Evolutionary conservation across 2,329 filamentous ascomycete species (phyloP), one percentile per base, ranked within the genome.

Genomic region (Aspergillus caelatus): DNA sequence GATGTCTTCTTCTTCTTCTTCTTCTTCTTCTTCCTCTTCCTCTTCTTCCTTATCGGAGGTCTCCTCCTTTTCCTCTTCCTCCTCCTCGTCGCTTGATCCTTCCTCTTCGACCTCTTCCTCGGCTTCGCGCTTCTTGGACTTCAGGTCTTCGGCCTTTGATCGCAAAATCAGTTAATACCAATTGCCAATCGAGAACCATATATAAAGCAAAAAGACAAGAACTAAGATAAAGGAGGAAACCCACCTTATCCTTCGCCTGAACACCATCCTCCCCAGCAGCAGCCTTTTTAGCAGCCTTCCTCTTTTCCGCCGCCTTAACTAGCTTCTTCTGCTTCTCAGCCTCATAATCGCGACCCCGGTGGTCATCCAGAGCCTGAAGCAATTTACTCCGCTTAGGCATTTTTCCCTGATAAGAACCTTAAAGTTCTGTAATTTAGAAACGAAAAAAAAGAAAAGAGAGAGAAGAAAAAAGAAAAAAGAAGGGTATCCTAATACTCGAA

Each of bases 261-360:
- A 11, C 30, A 45, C 61, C 63, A 46, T 65, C 62, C 30, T 67
- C 64, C 36, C 62, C 67, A 32, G 61, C 48, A 52, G 65, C 53
- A 56, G 62, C 55, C 64, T 68, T 69, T 65, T 78, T 79, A 61
- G 72, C 63, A 59, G 69, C 70, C 69, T 82, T 83, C 64, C 70
- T 78, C 69, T 83, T 83, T 67, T 81, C 79, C n/a, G 75, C 80
- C 60, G 78, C 74, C 81, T 74, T 84, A 65, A 76, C 79, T 72
- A 89, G 82, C 80, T 90, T 91, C 75, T 88, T 87, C 76, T 94
- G 91, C 77, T 91, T 88, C 77, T 94, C 91, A 59, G 92, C 84
- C 67, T 90, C 89, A 66, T 91, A 90, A 70, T 95, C 90, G 55
- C 85, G 80, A 34, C 86, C 86, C 73, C 86, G 83, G 63, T 86